Evolutionary conservation across 306 rosid species (phyloP).

Genomic region (Ziziphus jujuba): DNA sequence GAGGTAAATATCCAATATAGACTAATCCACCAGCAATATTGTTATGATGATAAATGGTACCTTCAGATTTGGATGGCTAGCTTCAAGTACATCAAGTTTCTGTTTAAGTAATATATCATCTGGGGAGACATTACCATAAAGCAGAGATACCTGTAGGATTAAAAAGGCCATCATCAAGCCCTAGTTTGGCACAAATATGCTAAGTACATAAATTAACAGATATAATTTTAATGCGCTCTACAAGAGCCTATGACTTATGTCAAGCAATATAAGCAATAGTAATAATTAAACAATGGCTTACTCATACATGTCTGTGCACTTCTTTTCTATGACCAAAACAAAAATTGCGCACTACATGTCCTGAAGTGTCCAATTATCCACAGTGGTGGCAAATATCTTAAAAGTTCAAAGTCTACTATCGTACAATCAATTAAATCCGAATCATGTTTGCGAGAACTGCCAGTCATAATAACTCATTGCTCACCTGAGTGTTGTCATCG

Average conservation of each 20-base stretch:
- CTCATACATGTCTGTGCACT: neutral
- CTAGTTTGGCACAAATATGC: conserved; percentile 19
- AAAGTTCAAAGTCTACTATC: neutral
- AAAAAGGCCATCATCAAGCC: conserved; percentile 37
- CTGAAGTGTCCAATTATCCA: neutral
- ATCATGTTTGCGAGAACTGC: neutral
- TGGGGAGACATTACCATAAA: conserved; percentile 84
- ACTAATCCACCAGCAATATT: conserved; percentile 2
- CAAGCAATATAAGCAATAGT: neutral
- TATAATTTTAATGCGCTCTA: neutral
- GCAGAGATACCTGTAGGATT: conserved; percentile 66
- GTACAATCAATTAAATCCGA: neutral
- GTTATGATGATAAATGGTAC: conserved; percentile 33
- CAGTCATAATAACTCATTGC: conserved; percentile 29
- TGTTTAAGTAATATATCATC: conserved; percentile 94
- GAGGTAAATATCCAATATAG: conserved; percentile 10
- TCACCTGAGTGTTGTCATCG: conserved; percentile 86
- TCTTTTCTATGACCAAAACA: too few relatives aligned
- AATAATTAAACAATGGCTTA: neutral
- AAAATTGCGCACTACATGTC: neutral
- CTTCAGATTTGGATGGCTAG: conserved; percentile 89
- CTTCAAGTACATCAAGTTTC: conserved; percentile 82
- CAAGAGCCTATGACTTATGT: conserved; percentile 10
- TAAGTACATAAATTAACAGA: neutral
- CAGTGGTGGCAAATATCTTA: neutral